Percentiles rank a stretch among this genome's conserved stretches.
Conservation (phyloP, 441 rosid genomes). For the Erysimum cheiri region DNA sequence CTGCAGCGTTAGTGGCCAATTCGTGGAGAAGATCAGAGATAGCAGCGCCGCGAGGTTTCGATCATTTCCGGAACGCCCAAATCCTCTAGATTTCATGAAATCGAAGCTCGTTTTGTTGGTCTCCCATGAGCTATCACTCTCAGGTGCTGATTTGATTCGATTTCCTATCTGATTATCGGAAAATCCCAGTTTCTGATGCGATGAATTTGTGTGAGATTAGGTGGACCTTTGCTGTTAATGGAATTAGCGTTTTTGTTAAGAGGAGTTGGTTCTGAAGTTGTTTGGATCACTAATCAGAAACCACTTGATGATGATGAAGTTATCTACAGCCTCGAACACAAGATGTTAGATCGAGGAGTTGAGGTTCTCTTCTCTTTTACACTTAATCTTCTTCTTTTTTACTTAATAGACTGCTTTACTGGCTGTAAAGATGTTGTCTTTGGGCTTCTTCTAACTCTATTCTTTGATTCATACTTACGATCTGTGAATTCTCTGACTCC, state of each 20-base stretch:
- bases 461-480: no score
- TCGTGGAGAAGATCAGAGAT: constrained; percentile 32
- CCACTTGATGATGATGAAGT: constrained; percentile 61
- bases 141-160: constrained; percentile 50
- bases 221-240: constrained; percentile 88
- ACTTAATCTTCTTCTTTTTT: neutral
- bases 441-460: neutral
- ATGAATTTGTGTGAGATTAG: constrained; percentile 39
- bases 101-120: constrained; percentile 78
- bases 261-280: constrained; percentile 73
- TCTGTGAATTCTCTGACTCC: neutral
- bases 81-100: constrained; percentile 78
- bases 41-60: constrained; percentile 23
- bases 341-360: constrained; percentile 85
- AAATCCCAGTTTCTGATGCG: neutral
- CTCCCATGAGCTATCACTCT: constrained; percentile 81
- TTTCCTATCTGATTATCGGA: neutral
- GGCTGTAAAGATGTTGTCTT: neutral
- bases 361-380: constrained; percentile 51
- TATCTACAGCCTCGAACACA: constrained; percentile 67
- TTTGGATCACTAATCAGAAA: constrained; percentile 86
- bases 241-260: constrained; percentile 82
- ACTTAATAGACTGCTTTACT: neutral
- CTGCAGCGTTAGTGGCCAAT: constrained; percentile 42
- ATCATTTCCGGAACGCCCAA: constrained; percentile 11